Conservation (phyloP, 2,329 filamentous ascomycete genomes). For the Pyrenophora tritici-repentis region DNA sequence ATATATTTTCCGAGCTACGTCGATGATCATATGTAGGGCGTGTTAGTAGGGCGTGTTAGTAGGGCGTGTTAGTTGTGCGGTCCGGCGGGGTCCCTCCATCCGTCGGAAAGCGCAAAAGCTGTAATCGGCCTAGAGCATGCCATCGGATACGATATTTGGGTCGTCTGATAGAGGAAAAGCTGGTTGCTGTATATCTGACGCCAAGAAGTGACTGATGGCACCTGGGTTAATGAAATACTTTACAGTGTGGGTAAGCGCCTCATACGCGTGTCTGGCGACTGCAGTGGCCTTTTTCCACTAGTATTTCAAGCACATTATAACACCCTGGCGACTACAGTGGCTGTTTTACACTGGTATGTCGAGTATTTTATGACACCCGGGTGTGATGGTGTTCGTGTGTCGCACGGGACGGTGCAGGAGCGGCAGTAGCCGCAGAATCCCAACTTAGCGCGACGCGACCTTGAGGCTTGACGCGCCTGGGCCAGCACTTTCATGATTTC, state of each 20-base stretch:
- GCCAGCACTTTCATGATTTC: slow-evolving; percentile 8
- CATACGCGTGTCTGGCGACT: too few species aligned
- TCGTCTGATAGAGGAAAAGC: too few species aligned
- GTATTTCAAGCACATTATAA: too few species aligned
- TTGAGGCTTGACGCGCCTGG: slow-evolving; percentile 17
- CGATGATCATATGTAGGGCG: slow-evolving; percentile 27
- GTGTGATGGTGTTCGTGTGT: not conserved
- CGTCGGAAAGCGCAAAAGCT: slow-evolving; percentile 9
- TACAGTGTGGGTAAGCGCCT: too few species aligned
- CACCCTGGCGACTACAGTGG: too few species aligned
- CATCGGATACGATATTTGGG: not conserved
- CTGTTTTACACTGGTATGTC: too few species aligned
- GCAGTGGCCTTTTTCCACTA: too few species aligned
- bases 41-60: slow-evolving; percentile 29
- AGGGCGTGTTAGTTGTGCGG: slow-evolving; percentile 26
- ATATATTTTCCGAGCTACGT: not conserved
- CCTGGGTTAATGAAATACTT: too few species aligned
- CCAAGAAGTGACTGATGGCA: not conserved
- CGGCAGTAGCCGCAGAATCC: slow-evolving; percentile 10
- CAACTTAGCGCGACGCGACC: slow-evolving; percentile 30
- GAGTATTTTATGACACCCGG: too few species aligned
- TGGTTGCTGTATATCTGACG: too few species aligned
- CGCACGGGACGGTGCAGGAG: slow-evolving; percentile 19
- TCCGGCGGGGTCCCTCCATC: not conserved
- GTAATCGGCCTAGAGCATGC: not conserved